Conservation (phyloP, 495 filamentous ascomycete species). For the Neurospora tetraspora region DNA sequence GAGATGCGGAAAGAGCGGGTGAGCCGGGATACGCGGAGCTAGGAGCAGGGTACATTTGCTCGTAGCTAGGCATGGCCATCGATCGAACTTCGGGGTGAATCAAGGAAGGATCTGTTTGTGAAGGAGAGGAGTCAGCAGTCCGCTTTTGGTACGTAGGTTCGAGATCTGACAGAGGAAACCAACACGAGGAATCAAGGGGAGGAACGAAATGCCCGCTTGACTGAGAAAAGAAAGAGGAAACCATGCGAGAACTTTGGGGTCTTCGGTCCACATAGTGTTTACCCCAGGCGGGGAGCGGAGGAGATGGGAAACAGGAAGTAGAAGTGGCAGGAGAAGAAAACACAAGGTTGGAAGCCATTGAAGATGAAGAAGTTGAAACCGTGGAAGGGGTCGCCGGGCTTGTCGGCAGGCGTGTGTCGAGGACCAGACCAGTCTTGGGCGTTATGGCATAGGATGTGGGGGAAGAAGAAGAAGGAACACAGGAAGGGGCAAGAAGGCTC, state of each 20-base stretch:
- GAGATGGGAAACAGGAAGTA: constrained; percentile 34
- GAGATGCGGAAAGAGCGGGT: constrained; percentile 36
- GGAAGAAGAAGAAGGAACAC: constrained; percentile 23
- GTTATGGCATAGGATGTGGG: constrained; percentile 20
- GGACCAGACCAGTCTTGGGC: constrained; percentile 12
- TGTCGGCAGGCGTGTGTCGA: constrained; percentile 25
- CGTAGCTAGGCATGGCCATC: constrained; percentile 36
- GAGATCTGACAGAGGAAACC: constrained; percentile 40
- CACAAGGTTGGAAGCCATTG: constrained; percentile 20
- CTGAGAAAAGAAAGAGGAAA: constrained; percentile 40
- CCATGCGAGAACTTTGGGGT: constrained; percentile 15
- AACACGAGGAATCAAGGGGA: constrained; percentile 53
- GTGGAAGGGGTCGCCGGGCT: constrained; percentile 21
- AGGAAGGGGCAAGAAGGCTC: constrained; percentile 10
- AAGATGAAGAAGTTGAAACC: constrained; percentile 12
- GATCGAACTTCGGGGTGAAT: constrained; percentile 39
- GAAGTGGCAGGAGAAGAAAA: constrained; percentile 45
- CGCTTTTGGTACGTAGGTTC: constrained; percentile 1
- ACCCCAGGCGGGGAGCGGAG: constrained; percentile 19
- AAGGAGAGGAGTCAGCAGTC: constrained; percentile 22
- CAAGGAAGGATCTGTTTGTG: constrained; percentile 33
- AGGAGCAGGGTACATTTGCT: constrained; percentile 31
- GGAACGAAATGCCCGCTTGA: constrained; percentile 51
- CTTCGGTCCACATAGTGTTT: constrained; percentile 17
- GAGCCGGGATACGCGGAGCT: constrained; percentile 32